Evolutionary conservation across 257 asterid genomes (phyloP).

Genomic region (Coffea canephora): DNA sequence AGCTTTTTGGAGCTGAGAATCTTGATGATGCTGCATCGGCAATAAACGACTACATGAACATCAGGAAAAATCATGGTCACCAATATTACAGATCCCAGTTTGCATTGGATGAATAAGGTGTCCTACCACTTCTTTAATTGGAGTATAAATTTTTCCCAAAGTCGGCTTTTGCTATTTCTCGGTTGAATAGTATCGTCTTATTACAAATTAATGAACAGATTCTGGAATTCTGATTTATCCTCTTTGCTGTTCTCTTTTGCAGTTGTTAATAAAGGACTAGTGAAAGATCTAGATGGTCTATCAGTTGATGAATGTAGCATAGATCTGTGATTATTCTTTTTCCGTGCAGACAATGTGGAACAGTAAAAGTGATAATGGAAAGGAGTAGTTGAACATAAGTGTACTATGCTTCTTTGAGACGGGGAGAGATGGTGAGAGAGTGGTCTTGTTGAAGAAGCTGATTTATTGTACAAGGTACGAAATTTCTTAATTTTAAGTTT

Average conservation of each 20-base stretch:
- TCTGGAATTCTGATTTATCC: background rate
- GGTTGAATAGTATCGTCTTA: background rate
- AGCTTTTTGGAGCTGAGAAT: slow-evolving; percentile 38
- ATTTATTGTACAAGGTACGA: background rate
- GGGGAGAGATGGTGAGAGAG: background rate
- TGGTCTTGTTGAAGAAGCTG: slow-evolving; percentile 3
- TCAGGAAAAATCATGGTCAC: background rate
- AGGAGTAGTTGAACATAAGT: slow-evolving; percentile 3
- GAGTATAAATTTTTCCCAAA: background rate
- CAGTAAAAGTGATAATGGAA: background rate
- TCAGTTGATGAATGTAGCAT: background rate
- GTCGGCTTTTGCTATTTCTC: slow-evolving; percentile 3
- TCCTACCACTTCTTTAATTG: background rate
- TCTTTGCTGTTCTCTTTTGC: background rate
- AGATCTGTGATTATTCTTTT: slow-evolving; percentile 27
- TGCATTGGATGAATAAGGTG: background rate
- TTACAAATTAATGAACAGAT: background rate
- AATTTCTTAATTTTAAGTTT: background rate
- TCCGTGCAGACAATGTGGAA: background rate
- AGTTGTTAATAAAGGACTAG: background rate
- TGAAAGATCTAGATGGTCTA: background rate
- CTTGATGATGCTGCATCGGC: slow-evolving; percentile 68
- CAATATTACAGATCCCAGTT: background rate
- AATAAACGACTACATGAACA: slow-evolving; percentile 26
- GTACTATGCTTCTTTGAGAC: background rate